Percentiles rank a stretch among this genome's conserved stretches.
Evolutionary conservation across 495 filamentous ascomycete genomes (phyloP).

Genomic region (Podospora australis): DNA sequence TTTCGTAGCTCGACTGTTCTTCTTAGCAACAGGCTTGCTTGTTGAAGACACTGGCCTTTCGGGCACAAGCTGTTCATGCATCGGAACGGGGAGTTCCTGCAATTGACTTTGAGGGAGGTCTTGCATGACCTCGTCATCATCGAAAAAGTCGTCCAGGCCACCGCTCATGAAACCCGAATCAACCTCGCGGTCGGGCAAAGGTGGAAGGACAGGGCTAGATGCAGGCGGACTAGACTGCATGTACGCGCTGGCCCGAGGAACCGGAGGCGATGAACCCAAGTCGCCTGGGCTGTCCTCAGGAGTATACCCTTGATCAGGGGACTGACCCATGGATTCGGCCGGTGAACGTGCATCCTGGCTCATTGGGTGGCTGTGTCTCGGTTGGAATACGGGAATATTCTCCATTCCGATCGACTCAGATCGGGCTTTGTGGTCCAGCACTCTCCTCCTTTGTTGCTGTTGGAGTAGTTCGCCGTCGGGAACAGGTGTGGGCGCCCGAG

Average conservation of each 20-base stretch:
- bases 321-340: constrained; percentile 41
- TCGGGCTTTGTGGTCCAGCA: constrained; percentile 12
- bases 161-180: constrained; percentile 84
- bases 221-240: constrained; percentile 47
- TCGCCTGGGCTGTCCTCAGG: constrained; percentile 52
- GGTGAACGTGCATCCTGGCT: constrained; percentile 38
- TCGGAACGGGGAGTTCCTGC: constrained; percentile 13
- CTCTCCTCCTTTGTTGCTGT: constrained; percentile 22
- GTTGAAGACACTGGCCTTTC: constrained; percentile 5
- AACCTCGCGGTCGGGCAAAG: constrained; percentile 47
- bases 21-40: constrained; percentile 11
- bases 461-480: constrained; percentile 34
- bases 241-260: constrained; percentile 47
- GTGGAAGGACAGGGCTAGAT: constrained; percentile 70
- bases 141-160: constrained; percentile 53
- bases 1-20: constrained; percentile 9
- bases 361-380: constrained; percentile 14
- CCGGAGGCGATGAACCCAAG: constrained; percentile 74
- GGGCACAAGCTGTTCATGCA: constrained; percentile 5
- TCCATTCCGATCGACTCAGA: constrained; percentile 20
- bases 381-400: constrained; percentile 5
- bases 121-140: constrained; percentile 29
- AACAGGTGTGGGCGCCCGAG: constrained; percentile 77
- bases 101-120: constrained; percentile 14
- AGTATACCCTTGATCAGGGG: constrained; percentile 50